Evolutionary conservation across 1,284 basidiomycete genomes (phyloP).

Genomic region (Trichosporon asahii): DNA sequence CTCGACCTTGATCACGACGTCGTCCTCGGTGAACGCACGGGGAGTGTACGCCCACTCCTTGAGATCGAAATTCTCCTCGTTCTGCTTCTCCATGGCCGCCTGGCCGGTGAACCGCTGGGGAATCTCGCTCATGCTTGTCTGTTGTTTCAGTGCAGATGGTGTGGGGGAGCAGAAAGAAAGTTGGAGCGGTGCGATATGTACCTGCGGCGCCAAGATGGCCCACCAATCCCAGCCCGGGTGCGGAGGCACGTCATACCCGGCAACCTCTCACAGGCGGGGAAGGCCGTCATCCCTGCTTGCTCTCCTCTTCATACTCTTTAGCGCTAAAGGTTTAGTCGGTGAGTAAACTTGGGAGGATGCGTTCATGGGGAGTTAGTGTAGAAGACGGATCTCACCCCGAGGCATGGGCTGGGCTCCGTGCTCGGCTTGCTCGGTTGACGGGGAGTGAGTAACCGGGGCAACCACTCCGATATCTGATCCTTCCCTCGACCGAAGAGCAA

Average conservation of each 20-base stretch:
- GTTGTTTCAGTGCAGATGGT: background rate
- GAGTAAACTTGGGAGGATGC: no score
- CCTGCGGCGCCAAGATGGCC: background rate
- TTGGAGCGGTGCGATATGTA: background rate
- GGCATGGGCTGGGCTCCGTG: no score
- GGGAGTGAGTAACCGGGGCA: background rate
- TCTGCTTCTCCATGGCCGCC: conserved; percentile 27
- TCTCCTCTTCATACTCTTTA: no score
- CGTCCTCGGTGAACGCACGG: conserved; percentile 33
- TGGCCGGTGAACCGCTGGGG: conserved; percentile 29
- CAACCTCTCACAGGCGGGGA: no score
- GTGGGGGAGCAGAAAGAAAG: background rate
- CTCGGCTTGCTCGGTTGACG: no score
- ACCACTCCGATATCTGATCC: background rate
- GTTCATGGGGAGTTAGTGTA: no score
- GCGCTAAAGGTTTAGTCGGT: background rate
- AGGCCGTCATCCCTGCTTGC: no score
- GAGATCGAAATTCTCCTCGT: conserved; percentile 29
- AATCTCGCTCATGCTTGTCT: conserved; percentile 4
- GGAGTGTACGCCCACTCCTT: conserved; percentile 32
- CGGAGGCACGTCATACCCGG: background rate
- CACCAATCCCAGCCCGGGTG: background rate
- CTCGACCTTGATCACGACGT: conserved; percentile 30
- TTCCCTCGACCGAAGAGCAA: background rate
- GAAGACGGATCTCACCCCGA: no score